phyloP scores from a whole-genome alignment of 1,284 basidiomycete genomes.

The Cystobasidiaceae sp. region DNA sequence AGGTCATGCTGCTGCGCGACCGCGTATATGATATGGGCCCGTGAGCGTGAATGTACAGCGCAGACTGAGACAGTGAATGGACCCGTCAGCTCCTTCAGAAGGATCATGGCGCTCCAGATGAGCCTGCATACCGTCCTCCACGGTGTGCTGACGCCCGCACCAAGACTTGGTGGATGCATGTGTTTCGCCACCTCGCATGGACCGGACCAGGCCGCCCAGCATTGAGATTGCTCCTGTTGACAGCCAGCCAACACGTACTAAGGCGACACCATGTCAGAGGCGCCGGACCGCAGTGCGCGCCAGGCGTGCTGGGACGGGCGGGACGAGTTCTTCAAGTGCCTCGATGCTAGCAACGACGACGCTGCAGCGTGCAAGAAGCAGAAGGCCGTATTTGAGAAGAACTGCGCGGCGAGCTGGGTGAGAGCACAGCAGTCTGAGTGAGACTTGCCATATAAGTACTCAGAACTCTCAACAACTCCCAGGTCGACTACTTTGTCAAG shows the following conservation, averaged over 20 bases:
- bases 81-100: background rate
- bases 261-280: conserved; percentile 27
- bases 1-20: too few species aligned
- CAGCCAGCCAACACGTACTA: background rate
- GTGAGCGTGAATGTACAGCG: too few species aligned
- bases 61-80: too few species aligned
- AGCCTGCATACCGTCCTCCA: background rate
- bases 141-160: background rate
- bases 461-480: background rate
- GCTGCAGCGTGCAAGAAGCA: conserved; percentile 59
- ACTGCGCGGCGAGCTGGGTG: conserved; percentile 78
- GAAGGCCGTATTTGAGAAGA: conserved; percentile 57
- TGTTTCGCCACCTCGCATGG: background rate
- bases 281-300: conserved; percentile 48
- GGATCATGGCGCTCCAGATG: background rate
- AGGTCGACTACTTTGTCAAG: conserved; percentile 82
- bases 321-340: conserved; percentile 69
- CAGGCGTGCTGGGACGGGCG: conserved; percentile 65
- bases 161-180: background rate
- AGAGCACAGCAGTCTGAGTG: conserved; percentile 42
- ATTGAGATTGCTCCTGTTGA: background rate
- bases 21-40: too few species aligned
- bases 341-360: conserved; percentile 56
- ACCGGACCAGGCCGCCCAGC: background rate
- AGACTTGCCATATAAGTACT: background rate